A percentile compares a stretch with the other conserved stretches of the same genome.
phyloP scores from a whole-genome alignment of 2,329 filamentous ascomycete genomes.

The Chaetomiaceae sp. region DNA sequence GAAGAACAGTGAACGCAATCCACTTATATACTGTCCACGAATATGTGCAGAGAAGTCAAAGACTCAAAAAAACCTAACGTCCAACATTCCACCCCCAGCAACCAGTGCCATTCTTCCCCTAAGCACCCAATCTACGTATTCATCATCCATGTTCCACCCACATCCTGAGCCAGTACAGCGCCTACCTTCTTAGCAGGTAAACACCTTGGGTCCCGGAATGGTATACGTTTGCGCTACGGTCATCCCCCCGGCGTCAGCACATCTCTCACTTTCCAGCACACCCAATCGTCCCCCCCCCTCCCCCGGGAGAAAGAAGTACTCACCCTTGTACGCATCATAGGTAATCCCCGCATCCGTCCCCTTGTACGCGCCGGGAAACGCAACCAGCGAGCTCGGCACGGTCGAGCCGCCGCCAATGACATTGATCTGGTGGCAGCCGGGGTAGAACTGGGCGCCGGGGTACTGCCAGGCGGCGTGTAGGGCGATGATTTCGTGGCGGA shows the following conservation, averaged over 20 bases:
- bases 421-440: constrained; percentile 54
- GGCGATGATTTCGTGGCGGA: constrained; percentile 55
- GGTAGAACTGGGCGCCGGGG: constrained; percentile 55
- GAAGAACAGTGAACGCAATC: too few species aligned
- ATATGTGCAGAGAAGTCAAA: too few species aligned
- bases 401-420: constrained; percentile 47
- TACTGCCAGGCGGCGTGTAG: constrained; percentile 46
- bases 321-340: constrained; percentile 48
- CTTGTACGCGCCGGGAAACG: constrained; percentile 52
- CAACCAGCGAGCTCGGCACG: constrained; percentile 39
- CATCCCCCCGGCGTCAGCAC: constrained; percentile 10
- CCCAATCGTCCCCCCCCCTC: too few species aligned
- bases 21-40: too few species aligned
- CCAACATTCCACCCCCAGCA: too few species aligned
- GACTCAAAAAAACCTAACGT: too few species aligned
- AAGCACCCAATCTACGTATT: too few species aligned
- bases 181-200: constrained; percentile 41
- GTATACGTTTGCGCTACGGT: constrained; percentile 38
- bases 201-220: constrained; percentile 45
- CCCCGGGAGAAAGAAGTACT: constrained; percentile 16
- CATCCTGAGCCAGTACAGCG: too few species aligned
- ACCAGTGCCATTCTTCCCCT: too few species aligned
- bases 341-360: constrained; percentile 47
- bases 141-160: too few species aligned
- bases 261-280: neutral